These are phyloP conservation scores for Botrytis medusae DNA, from an alignment of 2,329 filamentous ascomycete genomes.

Conservation along the genomic window DNA sequence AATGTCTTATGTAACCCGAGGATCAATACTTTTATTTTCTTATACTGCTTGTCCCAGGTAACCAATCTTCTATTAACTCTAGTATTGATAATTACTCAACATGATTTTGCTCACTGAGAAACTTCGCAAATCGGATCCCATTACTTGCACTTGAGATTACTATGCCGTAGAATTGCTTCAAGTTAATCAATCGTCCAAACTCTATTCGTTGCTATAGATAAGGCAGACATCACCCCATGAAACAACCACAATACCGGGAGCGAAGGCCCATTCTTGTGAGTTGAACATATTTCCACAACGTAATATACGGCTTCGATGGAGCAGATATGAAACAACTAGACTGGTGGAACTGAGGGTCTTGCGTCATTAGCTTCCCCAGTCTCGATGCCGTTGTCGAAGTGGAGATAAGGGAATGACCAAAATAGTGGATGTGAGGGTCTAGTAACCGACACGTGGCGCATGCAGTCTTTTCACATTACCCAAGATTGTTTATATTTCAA, in stretches of 20 bases:
- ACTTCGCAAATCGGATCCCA: background rate
- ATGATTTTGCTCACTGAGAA: background rate
- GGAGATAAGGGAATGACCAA: background rate
- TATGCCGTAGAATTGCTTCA: no score
- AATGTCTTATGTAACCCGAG: background rate
- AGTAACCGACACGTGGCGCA: conserved; percentile 7
- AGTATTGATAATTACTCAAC: background rate
- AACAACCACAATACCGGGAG: background rate
- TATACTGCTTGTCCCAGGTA: no score
- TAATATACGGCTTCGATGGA: background rate
- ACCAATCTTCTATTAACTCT: background rate
- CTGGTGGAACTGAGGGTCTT: background rate
- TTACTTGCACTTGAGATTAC: no score
- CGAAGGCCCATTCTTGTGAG: background rate
- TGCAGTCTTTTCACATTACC: background rate
- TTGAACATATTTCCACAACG: background rate
- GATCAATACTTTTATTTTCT: no score
- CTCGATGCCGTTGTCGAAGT: background rate
- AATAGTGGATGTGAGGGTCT: conserved; percentile 9
- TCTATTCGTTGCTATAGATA: background rate
- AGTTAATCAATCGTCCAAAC: background rate
- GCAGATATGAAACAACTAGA: background rate
- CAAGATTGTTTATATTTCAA: background rate
- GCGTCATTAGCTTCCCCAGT: background rate
- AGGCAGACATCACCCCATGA: background rate